Evolutionary conservation across 768 basidiomycete genomes (phyloP), one percentile per base, ranked within the genome.

Genomic region (Amanita brunnescens): DNA sequence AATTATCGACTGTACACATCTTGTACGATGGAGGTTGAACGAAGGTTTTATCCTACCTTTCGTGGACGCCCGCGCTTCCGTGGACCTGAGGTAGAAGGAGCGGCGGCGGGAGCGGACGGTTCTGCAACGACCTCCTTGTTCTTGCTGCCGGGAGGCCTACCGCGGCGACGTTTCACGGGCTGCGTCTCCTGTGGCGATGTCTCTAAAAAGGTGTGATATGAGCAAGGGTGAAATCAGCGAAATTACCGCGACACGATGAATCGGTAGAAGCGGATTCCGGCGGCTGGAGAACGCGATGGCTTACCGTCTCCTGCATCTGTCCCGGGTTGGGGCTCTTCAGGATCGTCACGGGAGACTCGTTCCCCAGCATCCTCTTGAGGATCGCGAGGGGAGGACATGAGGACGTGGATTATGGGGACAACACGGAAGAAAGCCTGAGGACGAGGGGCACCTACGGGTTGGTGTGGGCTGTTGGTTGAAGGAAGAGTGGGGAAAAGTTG

Each of bases 101-200:
- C 64, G 18, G 67, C 64, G 18, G 68, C 57, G 40, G 67, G 60
- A 42, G 68, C 50, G 13, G 67, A 55, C 24, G 67, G 58, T 6
- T 66, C 52, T 41, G 62, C 61, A 54, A 61, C 57, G 8, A 62
- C 52, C 55, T 76, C 77, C 72, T 81, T 75, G 67, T 81, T 79
- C 72, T 88, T 93, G 68, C 87, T 89, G 59, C 91, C 91, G 66
- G 85, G 90, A 54, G 92, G 92, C 57, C 92, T 81, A 49, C 92
- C 92, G 42, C 92, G 79, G 61, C 87, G 82, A 61, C 91, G 83
- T 72, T 91, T 93, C 55, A 63, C 59, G 37, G 78, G 73, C 40
- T 68, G 63, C 18, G 68, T 59, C 13, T 41, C 40, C 23, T 44
- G 41, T 13, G 40, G 29, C 53, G 70, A 64, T 51, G 73, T 62